Conservation (phyloP, 306 rosid species). For the Glycyrrhiza uralensis region DNA sequence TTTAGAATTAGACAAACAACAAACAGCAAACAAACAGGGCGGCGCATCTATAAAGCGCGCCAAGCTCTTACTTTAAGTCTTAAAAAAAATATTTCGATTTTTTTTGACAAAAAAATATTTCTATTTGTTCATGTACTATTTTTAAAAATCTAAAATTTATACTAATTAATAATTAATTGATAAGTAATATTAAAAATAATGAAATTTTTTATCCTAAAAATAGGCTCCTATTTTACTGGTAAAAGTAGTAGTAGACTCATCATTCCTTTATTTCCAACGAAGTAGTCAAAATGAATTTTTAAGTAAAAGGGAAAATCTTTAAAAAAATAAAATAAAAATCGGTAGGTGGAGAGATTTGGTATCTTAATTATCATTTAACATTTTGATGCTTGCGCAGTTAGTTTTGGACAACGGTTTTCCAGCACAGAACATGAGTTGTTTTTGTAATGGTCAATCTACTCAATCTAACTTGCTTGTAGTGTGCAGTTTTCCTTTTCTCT, state of each 20-base stretch:
- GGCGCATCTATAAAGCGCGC: too few relatives aligned
- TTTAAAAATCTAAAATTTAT: too few relatives aligned
- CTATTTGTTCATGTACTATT: too few relatives aligned
- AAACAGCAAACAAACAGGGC: too few relatives aligned
- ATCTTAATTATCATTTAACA: neutral
- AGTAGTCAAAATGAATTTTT: neutral
- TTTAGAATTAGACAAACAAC: too few relatives aligned
- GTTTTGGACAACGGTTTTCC: constrained; percentile 1
- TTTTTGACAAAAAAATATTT: too few relatives aligned
- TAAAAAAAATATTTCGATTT: too few relatives aligned
- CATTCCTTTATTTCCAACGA: neutral
- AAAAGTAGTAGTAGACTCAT: neutral
- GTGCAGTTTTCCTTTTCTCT: neutral
- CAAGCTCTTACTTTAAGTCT: too few relatives aligned
- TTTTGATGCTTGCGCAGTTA: neutral
- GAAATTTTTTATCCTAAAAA: too few relatives aligned
- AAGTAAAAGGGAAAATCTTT: neutral
- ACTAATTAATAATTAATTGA: too few relatives aligned
- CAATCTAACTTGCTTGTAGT: neutral
- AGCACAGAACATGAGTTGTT: neutral
- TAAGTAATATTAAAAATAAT: too few relatives aligned
- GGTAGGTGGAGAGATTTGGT: constrained; percentile 6
- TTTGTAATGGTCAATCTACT: neutral
- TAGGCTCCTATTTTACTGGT: too few relatives aligned
- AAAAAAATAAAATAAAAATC: neutral